phyloP scores from a whole-genome alignment of 768 basidiomycete species.

The Ramaria rubella region DNA sequence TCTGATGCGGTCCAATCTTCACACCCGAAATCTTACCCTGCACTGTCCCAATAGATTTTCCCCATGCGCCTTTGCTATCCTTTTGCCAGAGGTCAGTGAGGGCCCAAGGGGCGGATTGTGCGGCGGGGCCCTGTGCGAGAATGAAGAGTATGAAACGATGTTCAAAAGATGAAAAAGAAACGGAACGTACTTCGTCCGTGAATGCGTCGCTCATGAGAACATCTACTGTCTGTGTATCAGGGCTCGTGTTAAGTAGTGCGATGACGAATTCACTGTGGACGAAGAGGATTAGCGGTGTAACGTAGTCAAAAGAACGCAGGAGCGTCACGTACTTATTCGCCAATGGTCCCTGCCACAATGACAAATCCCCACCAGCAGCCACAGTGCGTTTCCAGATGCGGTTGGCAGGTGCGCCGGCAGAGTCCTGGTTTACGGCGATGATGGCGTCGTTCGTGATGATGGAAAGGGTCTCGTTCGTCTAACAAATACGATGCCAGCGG shows the following conservation, averaged over 20 bases:
- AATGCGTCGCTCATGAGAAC: slow-evolving; percentile 29
- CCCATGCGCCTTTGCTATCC: slow-evolving; percentile 18
- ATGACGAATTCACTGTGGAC: slow-evolving; percentile 23
- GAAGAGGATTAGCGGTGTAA: neutral
- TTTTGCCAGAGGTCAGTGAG: slow-evolving; percentile 33
- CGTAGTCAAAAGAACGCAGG: neutral
- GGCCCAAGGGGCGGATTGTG: slow-evolving; percentile 4
- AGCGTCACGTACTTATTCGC: slow-evolving; percentile 22
- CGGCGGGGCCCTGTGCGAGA: neutral
- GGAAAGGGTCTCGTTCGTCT: slow-evolving; percentile 29
- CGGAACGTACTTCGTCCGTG: slow-evolving; percentile 24
- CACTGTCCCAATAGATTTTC: slow-evolving; percentile 19
- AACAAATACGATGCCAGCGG: neutral
- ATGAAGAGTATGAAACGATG: neutral
- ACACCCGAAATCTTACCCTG: slow-evolving; percentile 18
- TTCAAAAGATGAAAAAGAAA: neutral
- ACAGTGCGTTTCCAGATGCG: slow-evolving; percentile 29
- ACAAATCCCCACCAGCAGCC: slow-evolving; percentile 24
- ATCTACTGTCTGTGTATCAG: slow-evolving; percentile 23
- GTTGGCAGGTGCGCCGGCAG: slow-evolving; percentile 24
- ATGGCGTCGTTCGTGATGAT: slow-evolving; percentile 35
- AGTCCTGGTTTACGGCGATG: slow-evolving; percentile 32
- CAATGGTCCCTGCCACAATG: slow-evolving; percentile 29
- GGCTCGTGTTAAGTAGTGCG: slow-evolving; percentile 31
- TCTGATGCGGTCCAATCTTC: slow-evolving; percentile 24